Evolutionary conservation across 257 asterid species (phyloP).

Genomic region (Perilla frutescens): DNA sequence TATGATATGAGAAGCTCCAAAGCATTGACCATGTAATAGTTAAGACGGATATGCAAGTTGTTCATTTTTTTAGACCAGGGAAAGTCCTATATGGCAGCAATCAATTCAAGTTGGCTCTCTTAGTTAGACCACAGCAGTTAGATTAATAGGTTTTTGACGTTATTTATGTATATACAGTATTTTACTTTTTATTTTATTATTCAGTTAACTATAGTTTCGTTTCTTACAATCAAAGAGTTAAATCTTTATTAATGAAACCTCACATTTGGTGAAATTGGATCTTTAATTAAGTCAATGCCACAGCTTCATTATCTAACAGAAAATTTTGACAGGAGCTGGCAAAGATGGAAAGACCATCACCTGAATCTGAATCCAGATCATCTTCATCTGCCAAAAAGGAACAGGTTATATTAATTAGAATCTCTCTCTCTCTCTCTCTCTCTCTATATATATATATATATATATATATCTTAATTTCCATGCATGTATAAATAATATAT

Average conservation of each 20-base stretch:
- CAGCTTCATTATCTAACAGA: constrained; percentile 4
- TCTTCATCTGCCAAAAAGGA: constrained; percentile 55
- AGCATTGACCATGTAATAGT: constrained; percentile 42
- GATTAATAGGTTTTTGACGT: background rate
- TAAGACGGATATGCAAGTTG: constrained; percentile 31
- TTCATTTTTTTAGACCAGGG: constrained; percentile 14
- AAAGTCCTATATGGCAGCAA: constrained; percentile 11
- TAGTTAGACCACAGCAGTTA: constrained; percentile 4
- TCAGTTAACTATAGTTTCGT: constrained; percentile 3
- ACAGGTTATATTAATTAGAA: background rate
- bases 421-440: too few relatives aligned
- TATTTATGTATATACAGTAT: background rate
- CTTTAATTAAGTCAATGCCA: background rate
- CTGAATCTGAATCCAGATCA: constrained; percentile 58
- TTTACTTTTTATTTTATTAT: background rate
- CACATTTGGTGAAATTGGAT: background rate
- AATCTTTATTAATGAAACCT: constrained; percentile 22
- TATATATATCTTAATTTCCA: too few relatives aligned
- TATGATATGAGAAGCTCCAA: background rate
- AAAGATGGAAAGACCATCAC: constrained; percentile 52
- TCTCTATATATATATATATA: too few relatives aligned
- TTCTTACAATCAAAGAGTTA: constrained; percentile 6
- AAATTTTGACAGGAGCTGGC: constrained; percentile 32
- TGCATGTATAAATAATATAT: too few relatives aligned
- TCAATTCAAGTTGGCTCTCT: constrained; percentile 33